phyloP scores from a whole-genome alignment of 192 early-diverging fungal species.

The Entomortierella parvispora region DNA sequence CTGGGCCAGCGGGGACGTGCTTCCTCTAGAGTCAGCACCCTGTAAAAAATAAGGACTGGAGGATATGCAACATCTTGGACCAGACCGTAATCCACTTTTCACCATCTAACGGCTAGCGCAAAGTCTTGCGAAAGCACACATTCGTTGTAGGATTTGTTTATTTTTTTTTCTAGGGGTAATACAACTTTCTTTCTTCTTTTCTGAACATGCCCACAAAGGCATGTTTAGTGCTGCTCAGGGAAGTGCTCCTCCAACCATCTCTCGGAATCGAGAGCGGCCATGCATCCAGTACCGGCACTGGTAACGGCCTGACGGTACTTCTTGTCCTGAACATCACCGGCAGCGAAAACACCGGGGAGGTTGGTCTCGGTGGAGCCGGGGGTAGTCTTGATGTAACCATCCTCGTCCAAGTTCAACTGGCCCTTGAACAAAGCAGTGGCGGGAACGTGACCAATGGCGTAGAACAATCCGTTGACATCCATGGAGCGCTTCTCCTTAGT shows the following conservation, averaged over 20 bases:
- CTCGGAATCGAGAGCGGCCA: slow-evolving; percentile 97
- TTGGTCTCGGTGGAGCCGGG: slow-evolving; percentile 87
- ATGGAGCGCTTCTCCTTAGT: slow-evolving; percentile 74
- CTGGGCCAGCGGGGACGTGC: no score
- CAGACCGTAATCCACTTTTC: no score
- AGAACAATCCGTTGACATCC: slow-evolving; percentile 92
- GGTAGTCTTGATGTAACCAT: slow-evolving; percentile 87
- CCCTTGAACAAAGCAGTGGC: slow-evolving; percentile 81
- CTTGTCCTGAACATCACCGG: slow-evolving; percentile 98
- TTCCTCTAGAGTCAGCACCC: no score
- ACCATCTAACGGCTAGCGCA: no score
- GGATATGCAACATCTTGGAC: no score
- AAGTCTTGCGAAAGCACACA: no score
- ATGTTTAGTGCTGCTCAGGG: slow-evolving; percentile 48
- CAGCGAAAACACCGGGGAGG: slow-evolving; percentile 94
- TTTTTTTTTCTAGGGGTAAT: no score
- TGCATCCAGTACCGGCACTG: slow-evolving; percentile 96
- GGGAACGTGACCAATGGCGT: slow-evolving; percentile 97
- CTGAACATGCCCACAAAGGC: no score
- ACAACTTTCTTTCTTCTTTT: neutral
- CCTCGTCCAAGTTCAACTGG: slow-evolving; percentile 85
- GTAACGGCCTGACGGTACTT: slow-evolving; percentile 98
- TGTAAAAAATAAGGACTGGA: no score
- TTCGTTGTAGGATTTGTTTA: no score
- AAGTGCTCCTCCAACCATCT: slow-evolving; percentile 88